Evolutionary conservation across 345 rosid species (phyloP), one percentile per base, ranked within the genome.

Genomic region (Dipteronia sinensis): DNA sequence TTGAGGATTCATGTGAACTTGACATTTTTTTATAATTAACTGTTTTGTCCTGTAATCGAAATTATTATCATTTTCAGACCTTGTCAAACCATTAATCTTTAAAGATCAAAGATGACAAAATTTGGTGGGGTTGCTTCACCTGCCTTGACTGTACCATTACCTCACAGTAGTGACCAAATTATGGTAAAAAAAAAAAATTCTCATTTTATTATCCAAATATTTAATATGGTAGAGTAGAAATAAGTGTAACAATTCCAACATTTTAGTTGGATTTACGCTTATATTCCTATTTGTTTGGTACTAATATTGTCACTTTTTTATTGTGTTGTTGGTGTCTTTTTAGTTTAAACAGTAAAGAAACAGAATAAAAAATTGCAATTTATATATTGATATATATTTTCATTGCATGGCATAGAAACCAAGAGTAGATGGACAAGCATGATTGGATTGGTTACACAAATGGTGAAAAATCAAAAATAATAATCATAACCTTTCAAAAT

Each of bases 1-100:
- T 69, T n/a, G 29, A 4, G 34, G n/a, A 56, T 29, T 20, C 73
- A 75, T 78, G 81, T 71, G 82, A 78, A 23, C 40, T 44, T 71
- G 8, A 1, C 4, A 3, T 31, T 31, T 34, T 34, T 78, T 12
- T 56, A 53, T 63, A 70, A 25, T 2, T 10, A 7, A 34, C 1
- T 34, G 38, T 6, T 19, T 64, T 62, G 71, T 73, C 66, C 2
- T 67, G 4, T n/a, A 46, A 65, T 29, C 11, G 15, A 19, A 61
- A 15, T 59, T 10, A 78, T 70, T 55, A 58, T 13, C 23, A 56
- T 56, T 56, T 56, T 19, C 42, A 55, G 7, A 51, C 9, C 59
- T 12, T 29, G 70, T 25, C 49, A 46, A 74, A 23, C 40, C 58
- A 69, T 34, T 44, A 0, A 34, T 51, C 10, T 23, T 8, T 20